phyloP scores from a whole-genome alignment of 148 eudicot genomes.

The Diospyros lotus region DNA sequence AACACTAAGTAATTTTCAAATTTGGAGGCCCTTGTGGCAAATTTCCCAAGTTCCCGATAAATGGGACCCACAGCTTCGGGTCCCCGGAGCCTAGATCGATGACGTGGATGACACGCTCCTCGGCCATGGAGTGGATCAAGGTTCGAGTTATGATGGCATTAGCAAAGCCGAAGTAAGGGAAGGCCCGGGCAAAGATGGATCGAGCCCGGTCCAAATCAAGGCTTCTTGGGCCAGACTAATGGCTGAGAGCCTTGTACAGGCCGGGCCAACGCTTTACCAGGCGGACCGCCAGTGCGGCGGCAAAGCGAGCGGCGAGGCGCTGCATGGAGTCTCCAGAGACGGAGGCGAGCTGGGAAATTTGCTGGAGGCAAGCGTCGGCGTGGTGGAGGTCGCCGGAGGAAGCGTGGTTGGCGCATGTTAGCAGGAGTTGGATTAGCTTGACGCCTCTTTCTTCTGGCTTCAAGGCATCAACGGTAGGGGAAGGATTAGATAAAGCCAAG shows the following conservation, averaged over 20 bases:
- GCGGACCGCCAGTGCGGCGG: conserved; percentile 34
- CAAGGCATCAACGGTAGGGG: conserved; percentile 7
- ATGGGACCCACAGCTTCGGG: conserved; percentile 29
- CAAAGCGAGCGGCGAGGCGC: conserved; percentile 29
- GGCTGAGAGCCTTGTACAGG: conserved; percentile 27
- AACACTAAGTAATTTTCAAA: conserved; percentile 37
- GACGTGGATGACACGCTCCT: conserved; percentile 32
- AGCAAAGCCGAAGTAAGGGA: conserved; percentile 30
- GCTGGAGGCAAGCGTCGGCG: conserved; percentile 33
- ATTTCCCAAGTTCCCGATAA: conserved; percentile 18
- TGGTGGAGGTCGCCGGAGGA: conserved; percentile 33
- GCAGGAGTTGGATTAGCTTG: conserved; percentile 34
- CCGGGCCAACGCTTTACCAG: conserved; percentile 42
- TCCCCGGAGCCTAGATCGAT: conserved; percentile 36
- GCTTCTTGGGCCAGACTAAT: neutral
- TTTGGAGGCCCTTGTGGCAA: conserved; percentile 27
- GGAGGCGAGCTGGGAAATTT: conserved; percentile 28
- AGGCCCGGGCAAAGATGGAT: conserved; percentile 18
- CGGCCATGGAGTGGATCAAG: conserved; percentile 19
- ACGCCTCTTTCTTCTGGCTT: conserved; percentile 37
- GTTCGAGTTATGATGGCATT: conserved; percentile 20
- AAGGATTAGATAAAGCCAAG: conserved; percentile 16
- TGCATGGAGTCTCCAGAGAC: conserved; percentile 38
- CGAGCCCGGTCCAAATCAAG: conserved; percentile 17
- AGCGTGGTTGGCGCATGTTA: conserved; percentile 34